phyloP scores from a whole-genome alignment of 1,284 basidiomycete species.

The Austroboletus niveus region DNA sequence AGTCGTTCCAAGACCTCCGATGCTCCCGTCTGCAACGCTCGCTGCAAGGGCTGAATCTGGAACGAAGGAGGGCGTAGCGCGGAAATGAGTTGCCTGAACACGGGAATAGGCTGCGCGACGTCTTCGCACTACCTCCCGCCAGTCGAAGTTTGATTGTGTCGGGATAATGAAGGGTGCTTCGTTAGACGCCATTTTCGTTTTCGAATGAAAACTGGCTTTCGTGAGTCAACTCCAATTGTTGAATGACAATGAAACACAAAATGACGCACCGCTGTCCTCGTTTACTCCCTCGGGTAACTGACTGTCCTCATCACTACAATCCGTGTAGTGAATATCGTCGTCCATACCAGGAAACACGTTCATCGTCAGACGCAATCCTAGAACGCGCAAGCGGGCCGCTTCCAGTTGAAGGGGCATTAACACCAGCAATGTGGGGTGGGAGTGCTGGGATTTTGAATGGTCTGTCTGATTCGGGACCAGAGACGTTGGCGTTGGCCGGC shows the following conservation, averaged over 20 bases:
- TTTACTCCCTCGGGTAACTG: constrained; percentile 68
- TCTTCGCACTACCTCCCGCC: constrained; percentile 74
- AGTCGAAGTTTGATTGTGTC: constrained; percentile 81
- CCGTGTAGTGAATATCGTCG: constrained; percentile 28
- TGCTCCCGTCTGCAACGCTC: constrained; percentile 73
- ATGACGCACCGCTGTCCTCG: constrained; percentile 71
- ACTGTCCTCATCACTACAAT: constrained; percentile 62
- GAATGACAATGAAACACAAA: constrained; percentile 4
- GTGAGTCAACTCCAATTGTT: constrained; percentile 23
- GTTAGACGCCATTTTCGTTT: constrained; percentile 37
- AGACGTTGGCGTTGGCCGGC: constrained; percentile 64
- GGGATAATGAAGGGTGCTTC: constrained; percentile 80
- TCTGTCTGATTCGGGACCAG: constrained; percentile 55
- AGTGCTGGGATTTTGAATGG: constrained; percentile 59
- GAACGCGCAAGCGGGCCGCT: background rate
- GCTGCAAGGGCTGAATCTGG: constrained; percentile 62
- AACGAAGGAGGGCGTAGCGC: constrained; percentile 45
- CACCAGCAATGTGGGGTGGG: constrained; percentile 44
- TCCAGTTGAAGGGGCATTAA: constrained; percentile 34
- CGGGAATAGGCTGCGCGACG: constrained; percentile 32
- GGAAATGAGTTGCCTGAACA: constrained; percentile 7
- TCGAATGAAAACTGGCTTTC: constrained; percentile 41
- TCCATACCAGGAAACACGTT: constrained; percentile 28
- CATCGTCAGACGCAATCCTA: constrained; percentile 23
- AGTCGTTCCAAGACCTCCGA: constrained; percentile 72